Percentiles rank a stretch among this genome's conserved stretches.
phyloP scores from a whole-genome alignment of 345 rosid genomes.

The Citropsis articulata region DNA sequence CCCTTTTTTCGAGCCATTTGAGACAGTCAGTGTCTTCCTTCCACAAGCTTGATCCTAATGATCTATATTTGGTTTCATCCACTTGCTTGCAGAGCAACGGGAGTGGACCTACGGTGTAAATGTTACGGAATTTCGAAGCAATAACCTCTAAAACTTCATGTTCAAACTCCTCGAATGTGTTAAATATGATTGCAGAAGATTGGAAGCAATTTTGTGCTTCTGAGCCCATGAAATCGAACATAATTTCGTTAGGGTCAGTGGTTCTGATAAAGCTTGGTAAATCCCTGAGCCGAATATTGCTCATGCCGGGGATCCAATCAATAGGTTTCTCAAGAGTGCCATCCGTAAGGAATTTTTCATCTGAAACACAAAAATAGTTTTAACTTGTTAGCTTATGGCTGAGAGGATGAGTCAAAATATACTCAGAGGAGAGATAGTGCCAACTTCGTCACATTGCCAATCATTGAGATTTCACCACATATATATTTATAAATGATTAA shows the following conservation, averaged over 20 bases:
- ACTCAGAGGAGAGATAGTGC: too few species aligned
- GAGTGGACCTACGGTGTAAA: slow-evolving; percentile 26
- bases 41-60: slow-evolving; percentile 17
- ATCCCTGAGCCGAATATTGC: slow-evolving; percentile 23
- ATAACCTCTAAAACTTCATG: slow-evolving; percentile 16
- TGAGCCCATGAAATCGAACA: slow-evolving; percentile 21
- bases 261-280: slow-evolving; percentile 23
- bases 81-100: slow-evolving; percentile 11
- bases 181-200: slow-evolving; percentile 21
- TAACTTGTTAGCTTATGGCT: too few species aligned
- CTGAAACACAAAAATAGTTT: slow-evolving; percentile 2
- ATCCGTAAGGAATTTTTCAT: slow-evolving; percentile 20
- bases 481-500: too few species aligned
- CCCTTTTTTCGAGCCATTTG: slow-evolving; percentile 19
- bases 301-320: slow-evolving; percentile 32
- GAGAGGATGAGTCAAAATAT: too few species aligned
- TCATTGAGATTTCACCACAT: too few species aligned
- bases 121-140: slow-evolving; percentile 15
- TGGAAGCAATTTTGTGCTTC: slow-evolving; percentile 12
- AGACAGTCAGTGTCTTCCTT: slow-evolving; percentile 24
- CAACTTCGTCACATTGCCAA: too few species aligned
- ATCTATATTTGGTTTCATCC: neutral
- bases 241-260: slow-evolving; percentile 17
- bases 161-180: slow-evolving; percentile 27
- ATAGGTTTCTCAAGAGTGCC: slow-evolving; percentile 23